These are phyloP conservation scores for Sonneratia alba DNA, from an alignment of 345 rosid genomes.

Conservation along the genomic window DNA sequence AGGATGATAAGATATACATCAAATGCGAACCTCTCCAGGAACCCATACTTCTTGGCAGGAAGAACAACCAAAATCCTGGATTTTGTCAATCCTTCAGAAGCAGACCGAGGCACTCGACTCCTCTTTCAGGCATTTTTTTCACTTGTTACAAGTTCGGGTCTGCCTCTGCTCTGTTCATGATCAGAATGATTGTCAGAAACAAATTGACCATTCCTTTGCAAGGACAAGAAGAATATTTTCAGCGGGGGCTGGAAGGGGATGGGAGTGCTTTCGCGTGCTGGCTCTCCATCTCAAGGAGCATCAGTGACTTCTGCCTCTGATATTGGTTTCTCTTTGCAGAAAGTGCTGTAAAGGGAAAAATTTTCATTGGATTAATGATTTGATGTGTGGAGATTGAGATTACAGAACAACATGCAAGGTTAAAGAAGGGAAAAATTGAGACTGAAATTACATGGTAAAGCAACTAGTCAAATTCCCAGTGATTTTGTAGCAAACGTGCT, in stretches of 20 bases:
- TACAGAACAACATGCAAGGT: too few relatives aligned
- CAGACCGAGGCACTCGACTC: constrained; percentile 10
- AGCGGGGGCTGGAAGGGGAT: constrained; percentile 60
- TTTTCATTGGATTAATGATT: background rate
- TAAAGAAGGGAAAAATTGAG: too few relatives aligned
- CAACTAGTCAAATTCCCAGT: too few relatives aligned
- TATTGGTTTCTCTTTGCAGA: constrained; percentile 87
- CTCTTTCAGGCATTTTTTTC: constrained; percentile 7
- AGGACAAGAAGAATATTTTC: constrained; percentile 6
- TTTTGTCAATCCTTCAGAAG: constrained; percentile 10
- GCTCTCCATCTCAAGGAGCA: constrained; percentile 93
- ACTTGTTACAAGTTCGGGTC: background rate
- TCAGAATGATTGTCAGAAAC: background rate
- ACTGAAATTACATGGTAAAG: too few relatives aligned
- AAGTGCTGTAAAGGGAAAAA: constrained; percentile 36
- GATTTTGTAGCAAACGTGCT: too few relatives aligned
- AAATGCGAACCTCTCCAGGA: constrained; percentile 1
- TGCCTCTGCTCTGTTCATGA: background rate
- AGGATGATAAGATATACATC: constrained; percentile 7
- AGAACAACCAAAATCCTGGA: constrained; percentile 15
- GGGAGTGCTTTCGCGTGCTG: constrained; percentile 87
- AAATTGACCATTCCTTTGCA: background rate
- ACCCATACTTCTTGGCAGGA: constrained; percentile 20
- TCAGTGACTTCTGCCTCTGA: constrained; percentile 86
- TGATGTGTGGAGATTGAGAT: background rate